Base-by-base conservation (phyloP, 208 protist genomes). In the Vickermania ingenoplastis region DNA sequence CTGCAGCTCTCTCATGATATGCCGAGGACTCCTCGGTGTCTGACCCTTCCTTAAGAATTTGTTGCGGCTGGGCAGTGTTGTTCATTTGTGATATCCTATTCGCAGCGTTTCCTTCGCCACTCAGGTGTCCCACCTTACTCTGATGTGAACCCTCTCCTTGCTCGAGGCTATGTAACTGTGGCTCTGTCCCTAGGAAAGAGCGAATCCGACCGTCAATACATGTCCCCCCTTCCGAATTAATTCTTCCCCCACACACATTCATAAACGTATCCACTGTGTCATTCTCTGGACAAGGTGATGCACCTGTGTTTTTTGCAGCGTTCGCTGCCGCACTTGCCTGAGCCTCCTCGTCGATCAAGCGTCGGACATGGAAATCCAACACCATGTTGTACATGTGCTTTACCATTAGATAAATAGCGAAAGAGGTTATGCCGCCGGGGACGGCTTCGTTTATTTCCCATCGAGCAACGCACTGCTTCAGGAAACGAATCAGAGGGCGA, bases 391-490 rank as follows among this genome's bases (percentile, higher is more conserved):
- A 91, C 58, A 89, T 91, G 69, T 94, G 86, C 2, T 65, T 59
- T 11, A 91, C 86, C 70, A 94, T 62, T 13, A 94, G 71, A 52
- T 94, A 94, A n/a, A 94, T 85, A 3, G 71, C 71, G 62, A 94
- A 94, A 17, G 83, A 91, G 0, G 83, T 86, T 13, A 94, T 76
- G 23, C 81, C 86, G 51, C 86, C 86, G 26, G 77, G 81, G 58
- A 75, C 67, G 51, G 52, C 77, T 60, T 94, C 81, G 45, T 83
- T 83, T 29, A 87, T 76, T 24, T 73, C 70, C 56, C 84, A 69
- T 41, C 73, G 66, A 13, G 70, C 62, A 7, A 94, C 83, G 59
- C 77, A 82, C 71, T 88, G 76, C 73, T 94, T 94, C 41, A 94
- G 65, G 26, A 94, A 88, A 11, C 90, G 59, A 41, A 94, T 85